phyloP scores from a whole-genome alignment of 2,329 filamentous ascomycete species.

The Aspergillus costaricaensis region DNA sequence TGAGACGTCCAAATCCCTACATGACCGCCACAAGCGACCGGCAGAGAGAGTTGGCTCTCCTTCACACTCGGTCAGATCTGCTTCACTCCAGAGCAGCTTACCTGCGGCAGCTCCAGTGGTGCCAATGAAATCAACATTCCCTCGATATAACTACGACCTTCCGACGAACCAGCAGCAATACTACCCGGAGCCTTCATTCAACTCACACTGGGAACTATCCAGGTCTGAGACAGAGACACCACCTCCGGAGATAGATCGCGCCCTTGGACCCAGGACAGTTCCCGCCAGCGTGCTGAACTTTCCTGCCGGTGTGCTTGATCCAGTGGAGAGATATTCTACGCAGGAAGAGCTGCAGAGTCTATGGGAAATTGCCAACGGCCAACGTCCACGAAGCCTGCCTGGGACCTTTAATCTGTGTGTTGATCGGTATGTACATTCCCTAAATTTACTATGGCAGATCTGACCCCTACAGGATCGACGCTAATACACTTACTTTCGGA shows the following conservation, averaged over 20 bases:
- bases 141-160: constrained; percentile 44
- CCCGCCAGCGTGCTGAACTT: constrained; percentile 47
- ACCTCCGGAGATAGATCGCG: constrained; percentile 38
- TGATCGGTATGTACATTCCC: constrained; percentile 37
- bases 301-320: constrained; percentile 38
- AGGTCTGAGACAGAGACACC: constrained; percentile 34
- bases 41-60: background rate
- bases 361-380: constrained; percentile 51
- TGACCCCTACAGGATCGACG: constrained; percentile 37
- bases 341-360: constrained; percentile 42
- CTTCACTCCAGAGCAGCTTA: constrained; percentile 20
- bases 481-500: constrained; percentile 48
- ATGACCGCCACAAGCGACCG: constrained; percentile 2
- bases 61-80: constrained; percentile 14
- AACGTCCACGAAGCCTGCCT: constrained; percentile 34
- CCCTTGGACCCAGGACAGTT: constrained; percentile 43
- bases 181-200: constrained; percentile 30
- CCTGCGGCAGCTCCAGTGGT: constrained; percentile 33
- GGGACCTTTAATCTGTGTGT: constrained; percentile 44
- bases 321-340: constrained; percentile 42
- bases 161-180: constrained; percentile 42
- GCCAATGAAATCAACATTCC: constrained; percentile 50
- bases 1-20: constrained; percentile 16
- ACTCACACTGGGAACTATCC: constrained; percentile 18
- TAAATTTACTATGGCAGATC: background rate